These are phyloP conservation scores for Cornus florida DNA, from an alignment of 148 eudicot species.

Conservation along the genomic window DNA sequence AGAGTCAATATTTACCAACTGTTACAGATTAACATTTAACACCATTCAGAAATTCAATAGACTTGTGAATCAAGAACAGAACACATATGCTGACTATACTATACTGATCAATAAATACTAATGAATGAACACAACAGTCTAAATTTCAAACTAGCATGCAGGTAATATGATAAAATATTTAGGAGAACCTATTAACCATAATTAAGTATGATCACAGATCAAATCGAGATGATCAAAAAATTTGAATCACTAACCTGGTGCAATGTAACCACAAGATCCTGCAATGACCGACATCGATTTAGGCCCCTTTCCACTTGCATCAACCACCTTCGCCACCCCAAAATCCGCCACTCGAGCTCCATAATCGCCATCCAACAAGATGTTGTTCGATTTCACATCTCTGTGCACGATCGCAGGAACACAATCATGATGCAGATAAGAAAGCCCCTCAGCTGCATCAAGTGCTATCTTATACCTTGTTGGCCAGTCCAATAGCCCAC, in stretches of 20 bases:
- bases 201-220: neutral
- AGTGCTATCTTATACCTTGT: conserved; percentile 65
- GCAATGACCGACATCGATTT: conserved; percentile 96
- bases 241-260: conserved; percentile 64
- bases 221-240: neutral
- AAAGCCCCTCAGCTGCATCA: conserved; percentile 91
- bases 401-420: conserved; percentile 89
- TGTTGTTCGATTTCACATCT: conserved; percentile 84
- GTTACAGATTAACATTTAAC: neutral
- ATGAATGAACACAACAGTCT: neutral
- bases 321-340: conserved; percentile 86
- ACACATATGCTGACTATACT: neutral
- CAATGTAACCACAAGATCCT: conserved; percentile 96
- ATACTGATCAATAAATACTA: neutral
- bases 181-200: neutral
- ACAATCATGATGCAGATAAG: conserved; percentile 94
- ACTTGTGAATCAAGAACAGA: neutral
- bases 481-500: conserved; percentile 85
- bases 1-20: neutral
- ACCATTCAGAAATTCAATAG: neutral
- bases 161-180: neutral
- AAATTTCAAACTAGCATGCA: neutral
- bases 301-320: conserved; percentile 54
- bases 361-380: conserved; percentile 69
- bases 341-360: conserved; percentile 95